These are phyloP conservation scores for Penicillium arizonense DNA, from an alignment of 495 filamentous ascomycete species.

Conservation along the genomic window DNA sequence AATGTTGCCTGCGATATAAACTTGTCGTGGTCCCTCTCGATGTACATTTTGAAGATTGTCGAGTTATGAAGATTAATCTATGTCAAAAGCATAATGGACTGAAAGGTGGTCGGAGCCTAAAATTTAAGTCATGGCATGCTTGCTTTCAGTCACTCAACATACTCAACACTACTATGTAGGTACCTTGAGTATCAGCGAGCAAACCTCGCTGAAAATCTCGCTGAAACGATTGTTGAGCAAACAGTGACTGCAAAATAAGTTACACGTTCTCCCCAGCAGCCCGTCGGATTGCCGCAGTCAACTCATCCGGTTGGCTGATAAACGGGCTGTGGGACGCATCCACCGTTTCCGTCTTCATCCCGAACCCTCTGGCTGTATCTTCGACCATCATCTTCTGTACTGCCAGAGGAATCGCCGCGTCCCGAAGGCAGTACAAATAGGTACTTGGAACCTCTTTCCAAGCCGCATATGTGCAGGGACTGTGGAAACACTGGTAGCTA, in stretches of 20 bases:
- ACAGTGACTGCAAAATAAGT: neutral
- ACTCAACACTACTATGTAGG: too few relatives aligned
- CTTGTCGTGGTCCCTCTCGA: too few relatives aligned
- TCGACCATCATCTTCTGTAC: constrained; percentile 37
- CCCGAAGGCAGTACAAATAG: constrained; percentile 47
- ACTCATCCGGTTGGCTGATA: constrained; percentile 20
- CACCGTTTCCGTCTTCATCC: constrained; percentile 18
- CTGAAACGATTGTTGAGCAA: too few relatives aligned
- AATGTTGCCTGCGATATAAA: too few relatives aligned
- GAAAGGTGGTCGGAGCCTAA: too few relatives aligned
- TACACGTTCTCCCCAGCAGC: constrained; percentile 13
- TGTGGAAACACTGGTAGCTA: constrained; percentile 15
- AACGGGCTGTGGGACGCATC: constrained; percentile 34
- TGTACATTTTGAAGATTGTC: too few relatives aligned
- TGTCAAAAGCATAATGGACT: too few relatives aligned
- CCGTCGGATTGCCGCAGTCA: constrained; percentile 12
- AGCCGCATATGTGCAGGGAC: constrained; percentile 35
- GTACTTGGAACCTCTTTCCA: constrained; percentile 47
- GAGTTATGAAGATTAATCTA: too few relatives aligned
- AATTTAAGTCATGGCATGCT: too few relatives aligned
- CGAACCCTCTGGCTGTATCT: constrained; percentile 7
- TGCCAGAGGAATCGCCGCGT: constrained; percentile 33
- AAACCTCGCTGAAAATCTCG: too few relatives aligned
- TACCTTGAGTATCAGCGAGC: too few relatives aligned
- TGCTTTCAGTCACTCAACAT: too few relatives aligned